Evolutionary conservation across 2,329 filamentous ascomycete species (phyloP), one percentile per base, ranked within the genome.

Genomic region (Trichoderma sp.): DNA sequence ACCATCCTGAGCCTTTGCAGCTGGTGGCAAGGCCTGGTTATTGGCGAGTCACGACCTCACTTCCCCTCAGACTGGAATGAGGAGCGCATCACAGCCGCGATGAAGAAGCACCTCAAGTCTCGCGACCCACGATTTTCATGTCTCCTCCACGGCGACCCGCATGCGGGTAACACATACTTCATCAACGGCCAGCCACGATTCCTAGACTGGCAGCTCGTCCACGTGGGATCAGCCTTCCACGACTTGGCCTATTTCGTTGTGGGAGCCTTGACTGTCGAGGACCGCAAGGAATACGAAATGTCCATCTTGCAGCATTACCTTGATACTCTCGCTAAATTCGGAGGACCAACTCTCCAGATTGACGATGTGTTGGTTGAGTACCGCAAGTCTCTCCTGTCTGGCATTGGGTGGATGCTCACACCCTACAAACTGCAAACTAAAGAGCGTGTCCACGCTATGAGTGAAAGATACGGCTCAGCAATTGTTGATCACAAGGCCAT

Each of bases 381-480:
- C 29, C 57, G 57, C 57, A 60, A 60, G 13, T 60, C 57, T 25
- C 39, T 60, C 39, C n/a, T 60, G 7, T 34, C 57, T 2, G 57
- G 57, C 15, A 60, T 60, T 32, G 57, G 57, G 15, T 60, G 57
- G 57, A 60, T 60, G 57, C 57, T 60, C 17, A 60, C 57, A 5
- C 57, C 57, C 27, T 60, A 60, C 39, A 60, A 60, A 19, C 19
- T 60, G 27, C 57, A 60, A 34, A 60, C 57, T 3, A 60, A 48
- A 22, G 57, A 60, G 29, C n/a, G 57, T 34, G 57, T 60, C 3
- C 57, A 60, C 13, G 57, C 57, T 32, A 60, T 60, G 57, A 60
- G 57, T 29, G 57, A 60, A 22, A 48, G 57, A 60, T 60, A 60
- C 8, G 39, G 39, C 13, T 60, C 57, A 15, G 57, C 57, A 12